A percentile compares a stretch with the other conserved stretches of the same genome.
These are phyloP conservation scores for Erythrobasidium yunnanense DNA, from an alignment of 768 basidiomycete genomes.

Conservation along the genomic window DNA sequence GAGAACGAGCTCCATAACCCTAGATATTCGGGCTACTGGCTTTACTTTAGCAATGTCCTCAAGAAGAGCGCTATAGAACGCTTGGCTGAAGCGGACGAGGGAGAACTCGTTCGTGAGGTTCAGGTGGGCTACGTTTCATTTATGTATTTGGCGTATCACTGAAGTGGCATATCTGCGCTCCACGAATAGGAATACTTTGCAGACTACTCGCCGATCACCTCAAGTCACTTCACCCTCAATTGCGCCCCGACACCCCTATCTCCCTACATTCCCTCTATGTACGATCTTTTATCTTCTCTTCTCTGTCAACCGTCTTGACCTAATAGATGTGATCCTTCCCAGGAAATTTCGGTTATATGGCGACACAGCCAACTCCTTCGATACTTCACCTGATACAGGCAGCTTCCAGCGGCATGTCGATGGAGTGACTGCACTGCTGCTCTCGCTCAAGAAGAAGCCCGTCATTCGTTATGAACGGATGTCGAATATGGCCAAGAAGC, in stretches of 20 bases:
- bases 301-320: too few species aligned
- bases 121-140: slow-evolving; percentile 53
- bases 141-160: background rate
- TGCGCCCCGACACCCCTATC: slow-evolving; percentile 54
- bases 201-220: slow-evolving; percentile 79
- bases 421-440: slow-evolving; percentile 69
- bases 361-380: slow-evolving; percentile 61
- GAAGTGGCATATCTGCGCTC: background rate
- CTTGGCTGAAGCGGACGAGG: slow-evolving; percentile 85
- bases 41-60: slow-evolving; percentile 93
- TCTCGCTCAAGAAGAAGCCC: slow-evolving; percentile 93
- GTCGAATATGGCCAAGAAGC: slow-evolving; percentile 79
- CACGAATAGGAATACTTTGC: slow-evolving; percentile 75
- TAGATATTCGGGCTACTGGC: slow-evolving; percentile 93
- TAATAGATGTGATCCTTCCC: background rate
- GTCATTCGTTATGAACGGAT: slow-evolving; percentile 86
- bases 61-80: slow-evolving; percentile 83
- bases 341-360: slow-evolving; percentile 52
- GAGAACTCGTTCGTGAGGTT: slow-evolving; percentile 90
- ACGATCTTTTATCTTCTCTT: too few species aligned
- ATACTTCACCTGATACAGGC: slow-evolving; percentile 42
- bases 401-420: slow-evolving; percentile 70
- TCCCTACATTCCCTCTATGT: slow-evolving; percentile 38
- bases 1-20: slow-evolving; percentile 76
- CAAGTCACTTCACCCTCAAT: slow-evolving; percentile 77